Percentiles rank a stretch among this genome's conserved stretches.
Conservation (phyloP, 352 stramenopile genomes). For the Globisporangium barbulae region DNA sequence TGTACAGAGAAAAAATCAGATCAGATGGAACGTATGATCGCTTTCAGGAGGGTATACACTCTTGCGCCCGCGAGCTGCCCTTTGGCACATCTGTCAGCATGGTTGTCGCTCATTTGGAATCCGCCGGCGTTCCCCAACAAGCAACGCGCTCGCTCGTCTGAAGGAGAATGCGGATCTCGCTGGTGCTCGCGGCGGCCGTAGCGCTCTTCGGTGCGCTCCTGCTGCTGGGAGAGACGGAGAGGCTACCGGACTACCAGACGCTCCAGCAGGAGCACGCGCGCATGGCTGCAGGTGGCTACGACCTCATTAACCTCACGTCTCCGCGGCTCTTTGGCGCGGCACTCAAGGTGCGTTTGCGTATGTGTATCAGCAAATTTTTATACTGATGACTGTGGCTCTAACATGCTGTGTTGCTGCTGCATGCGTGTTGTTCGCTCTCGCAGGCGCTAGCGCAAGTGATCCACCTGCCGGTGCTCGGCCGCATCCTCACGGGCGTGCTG, state of each 20-base stretch:
- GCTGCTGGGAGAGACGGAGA: conserved; percentile 45
- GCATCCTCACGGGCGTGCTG: too few relatives aligned
- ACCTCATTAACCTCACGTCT: conserved; percentile 46
- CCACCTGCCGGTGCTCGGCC: conserved; percentile 45
- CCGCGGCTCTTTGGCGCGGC: conserved; percentile 47
- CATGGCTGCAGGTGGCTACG: conserved; percentile 34
- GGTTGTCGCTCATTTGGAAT: background rate
- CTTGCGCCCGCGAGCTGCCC: too few relatives aligned
- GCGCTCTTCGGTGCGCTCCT: conserved; percentile 44
- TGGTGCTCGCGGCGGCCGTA: conserved; percentile 35
- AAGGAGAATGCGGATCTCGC: conserved; percentile 7
- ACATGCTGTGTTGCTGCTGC: background rate
- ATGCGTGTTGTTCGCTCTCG: background rate
- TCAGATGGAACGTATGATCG: too few relatives aligned
- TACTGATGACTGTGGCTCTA: background rate
- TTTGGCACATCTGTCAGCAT: too few relatives aligned
- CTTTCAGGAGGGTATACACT: too few relatives aligned
- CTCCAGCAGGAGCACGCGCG: conserved; percentile 35
- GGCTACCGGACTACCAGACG: conserved; percentile 29
- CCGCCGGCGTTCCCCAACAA: background rate
- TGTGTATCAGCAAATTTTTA: too few relatives aligned
- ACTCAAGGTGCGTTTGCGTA: conserved; percentile 25
- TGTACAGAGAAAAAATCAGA: too few relatives aligned
- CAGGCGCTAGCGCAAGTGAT: conserved; percentile 34
- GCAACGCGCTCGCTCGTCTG: background rate